Evolutionary conservation across 345 rosid genomes (phyloP), one percentile per base, ranked within the genome.

Genomic region (Pseudoturritis turrita): DNA sequence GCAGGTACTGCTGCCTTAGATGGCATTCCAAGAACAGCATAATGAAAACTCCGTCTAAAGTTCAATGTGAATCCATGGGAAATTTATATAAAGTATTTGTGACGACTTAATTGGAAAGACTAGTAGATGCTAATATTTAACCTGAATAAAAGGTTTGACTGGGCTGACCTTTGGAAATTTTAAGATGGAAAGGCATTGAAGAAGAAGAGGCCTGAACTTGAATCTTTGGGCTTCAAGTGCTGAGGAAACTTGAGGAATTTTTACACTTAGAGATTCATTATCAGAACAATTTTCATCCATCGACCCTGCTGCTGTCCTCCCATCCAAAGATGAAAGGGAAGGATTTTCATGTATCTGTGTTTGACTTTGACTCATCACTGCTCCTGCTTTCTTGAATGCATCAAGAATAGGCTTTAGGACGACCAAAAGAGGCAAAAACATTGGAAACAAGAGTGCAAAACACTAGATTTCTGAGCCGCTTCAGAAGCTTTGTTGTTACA

Each of bases 201-300:
- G 73, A 64, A 35, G 83, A 72, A 91, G 89, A 61, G 89, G 86
- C 86, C 97, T 86, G 84, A 89, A 91, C 50, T 86, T 91, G 77
- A 72, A 89, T 77, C 87, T 84, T 57, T 91, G 96, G 57, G 73
- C 61, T 74, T 86, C 91, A 64, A 91, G 73, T 65, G 75, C 80
- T 45, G 81, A 81, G 61, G 82, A 28, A 70, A 78, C 75, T 55
- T 81, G 84, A 79, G 89, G 81, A 80, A 85, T 78, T 75, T 89
- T 91, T 70, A 89, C 50, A 63, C n/a, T 31, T 78, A 65, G 50
- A 19, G 67, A 56, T 63, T 81, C 91, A 64, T 56, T 72, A 67
- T 65, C 80, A 29, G 71, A 23, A 31, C 78, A 66, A 75, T 62
- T 60, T 64, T 80, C 82, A 37, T 71, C 81, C 52, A 55, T 45